Percentiles rank a stretch among this genome's conserved stretches.
phyloP scores from a whole-genome alignment of 225 moss, liverwort and hornwort species.

The Rhytidiadelphus loreus region DNA sequence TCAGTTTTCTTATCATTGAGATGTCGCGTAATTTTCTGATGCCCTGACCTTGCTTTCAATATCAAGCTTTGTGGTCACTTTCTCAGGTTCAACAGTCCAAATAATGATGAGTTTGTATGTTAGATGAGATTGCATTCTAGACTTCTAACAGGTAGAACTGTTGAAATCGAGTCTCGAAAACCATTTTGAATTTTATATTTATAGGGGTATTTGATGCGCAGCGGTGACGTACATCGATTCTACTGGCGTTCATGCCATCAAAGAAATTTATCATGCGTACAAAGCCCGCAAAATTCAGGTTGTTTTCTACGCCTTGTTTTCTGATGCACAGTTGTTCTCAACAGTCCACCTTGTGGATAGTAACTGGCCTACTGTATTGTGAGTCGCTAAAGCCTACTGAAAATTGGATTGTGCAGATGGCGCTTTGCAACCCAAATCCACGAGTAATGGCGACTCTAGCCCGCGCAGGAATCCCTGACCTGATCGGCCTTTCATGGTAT shows the following conservation, averaged over 20 bases:
- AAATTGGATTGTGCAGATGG: conserved; percentile 47
- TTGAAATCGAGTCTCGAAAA: background rate
- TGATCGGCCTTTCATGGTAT: conserved; percentile 73
- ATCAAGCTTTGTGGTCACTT: background rate
- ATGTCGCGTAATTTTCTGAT: conserved; percentile 75
- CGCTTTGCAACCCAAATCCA: conserved; percentile 76
- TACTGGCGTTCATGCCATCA: conserved; percentile 81
- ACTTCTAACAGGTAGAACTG: background rate
- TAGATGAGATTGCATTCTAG: background rate
- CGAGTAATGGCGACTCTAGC: conserved; percentile 75
- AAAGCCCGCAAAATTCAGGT: conserved; percentile 81
- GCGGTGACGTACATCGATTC: conserved; percentile 92
- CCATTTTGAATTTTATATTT: background rate
- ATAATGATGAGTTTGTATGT: background rate
- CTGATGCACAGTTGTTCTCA: background rate
- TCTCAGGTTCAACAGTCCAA: background rate
- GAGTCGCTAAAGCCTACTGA: background rate
- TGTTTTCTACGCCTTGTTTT: background rate
- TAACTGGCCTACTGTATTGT: background rate
- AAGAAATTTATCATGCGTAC: conserved; percentile 70
- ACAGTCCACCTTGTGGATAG: background rate
- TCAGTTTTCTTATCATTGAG: conserved; percentile 75
- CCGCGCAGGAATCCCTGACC: conserved; percentile 70
- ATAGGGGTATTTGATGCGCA: conserved; percentile 9
- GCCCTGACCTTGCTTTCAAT: background rate